phyloP scores from a whole-genome alignment of 768 basidiomycete species.

The Lactifluus pinguis region DNA sequence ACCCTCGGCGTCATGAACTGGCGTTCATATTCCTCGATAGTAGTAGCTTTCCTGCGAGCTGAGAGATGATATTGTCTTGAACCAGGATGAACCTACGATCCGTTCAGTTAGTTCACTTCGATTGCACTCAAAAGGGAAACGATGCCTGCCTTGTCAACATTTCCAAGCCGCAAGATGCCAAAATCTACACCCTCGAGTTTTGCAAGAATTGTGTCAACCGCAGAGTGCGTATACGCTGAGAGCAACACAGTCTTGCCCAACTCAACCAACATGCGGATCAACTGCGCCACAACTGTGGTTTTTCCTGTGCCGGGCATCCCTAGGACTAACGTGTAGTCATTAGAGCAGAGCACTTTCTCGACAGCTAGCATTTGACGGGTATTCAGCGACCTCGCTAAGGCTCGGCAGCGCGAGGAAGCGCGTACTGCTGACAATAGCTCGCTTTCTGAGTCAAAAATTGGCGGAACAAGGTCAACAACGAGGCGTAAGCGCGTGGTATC shows the following conservation, averaged over 20 bases:
- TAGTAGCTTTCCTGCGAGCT: conserved; percentile 43
- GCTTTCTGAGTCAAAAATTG: conserved; percentile 42
- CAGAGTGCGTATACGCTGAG: conserved; percentile 94
- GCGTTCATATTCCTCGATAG: conserved; percentile 74
- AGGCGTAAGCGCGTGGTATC: conserved; percentile 59
- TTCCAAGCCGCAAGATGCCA: conserved; percentile 77
- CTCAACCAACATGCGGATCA: conserved; percentile 70
- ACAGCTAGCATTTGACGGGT: conserved; percentile 64
- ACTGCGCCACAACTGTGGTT: conserved; percentile 86
- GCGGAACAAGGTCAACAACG: conserved; percentile 72
- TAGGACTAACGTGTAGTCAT: conserved; percentile 85
- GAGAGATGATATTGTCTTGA: conserved; percentile 63
- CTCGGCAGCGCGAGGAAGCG: conserved; percentile 9
- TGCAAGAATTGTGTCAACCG: conserved; percentile 92
- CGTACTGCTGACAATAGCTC: conserved; percentile 16
- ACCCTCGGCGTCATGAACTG: conserved; percentile 84
- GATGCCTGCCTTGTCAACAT: conserved; percentile 71
- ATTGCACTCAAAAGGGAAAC: not conserved
- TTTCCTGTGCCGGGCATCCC: conserved; percentile 99
- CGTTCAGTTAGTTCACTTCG: not conserved
- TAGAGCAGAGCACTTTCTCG: conserved; percentile 61
- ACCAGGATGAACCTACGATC: conserved; percentile 68
- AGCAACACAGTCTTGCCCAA: conserved; percentile 83
- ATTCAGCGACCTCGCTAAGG: conserved; percentile 42
- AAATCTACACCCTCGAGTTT: conserved; percentile 65